Percentiles rank a stretch among this genome's conserved stretches.
These are phyloP conservation scores for Mentha longifolia DNA, from an alignment of 257 asterid genomes.

Conservation along the genomic window DNA sequence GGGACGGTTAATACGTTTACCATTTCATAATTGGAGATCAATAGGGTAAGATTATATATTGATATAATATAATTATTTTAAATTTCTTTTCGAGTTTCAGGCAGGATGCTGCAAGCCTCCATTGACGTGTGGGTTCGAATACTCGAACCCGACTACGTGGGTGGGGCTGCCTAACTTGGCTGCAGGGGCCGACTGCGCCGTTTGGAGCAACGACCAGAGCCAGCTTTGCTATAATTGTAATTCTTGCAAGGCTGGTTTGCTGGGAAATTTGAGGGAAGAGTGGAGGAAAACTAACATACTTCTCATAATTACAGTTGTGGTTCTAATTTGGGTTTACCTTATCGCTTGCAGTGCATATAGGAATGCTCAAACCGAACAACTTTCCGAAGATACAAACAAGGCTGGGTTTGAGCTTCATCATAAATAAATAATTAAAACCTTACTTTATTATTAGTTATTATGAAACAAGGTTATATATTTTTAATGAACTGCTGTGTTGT, in stretches of 20 bases:
- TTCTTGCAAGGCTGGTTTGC: conserved; percentile 83
- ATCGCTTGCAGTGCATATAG: conserved; percentile 78
- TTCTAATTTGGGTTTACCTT: conserved; percentile 68
- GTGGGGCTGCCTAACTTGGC: conserved; percentile 50
- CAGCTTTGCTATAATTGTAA: conserved; percentile 76
- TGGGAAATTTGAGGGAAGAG: conserved; percentile 68
- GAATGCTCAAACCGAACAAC: conserved; percentile 76
- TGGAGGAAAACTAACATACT: conserved; percentile 79
- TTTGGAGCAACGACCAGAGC: conserved; percentile 71
- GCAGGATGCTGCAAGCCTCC: conserved; percentile 99
- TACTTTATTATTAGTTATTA: background rate
- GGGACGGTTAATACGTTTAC: too few species aligned
- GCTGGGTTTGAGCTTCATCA: conserved; percentile 45
- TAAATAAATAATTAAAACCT: background rate
- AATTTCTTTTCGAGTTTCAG: conserved; percentile 37
- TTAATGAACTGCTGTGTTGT: background rate
- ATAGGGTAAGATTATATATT: background rate
- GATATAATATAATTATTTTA: too few species aligned
- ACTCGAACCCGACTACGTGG: conserved; percentile 72
- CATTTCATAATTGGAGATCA: too few species aligned
- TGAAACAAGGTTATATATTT: too few species aligned
- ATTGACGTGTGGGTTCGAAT: conserved; percentile 68
- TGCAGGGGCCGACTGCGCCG: conserved; percentile 57
- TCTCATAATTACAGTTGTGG: conserved; percentile 67
- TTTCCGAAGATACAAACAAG: conserved; percentile 63